A percentile compares a stretch with the other conserved stretches of the same genome.
phyloP scores from a whole-genome alignment of 345 rosid genomes.

The Salix dunnii region DNA sequence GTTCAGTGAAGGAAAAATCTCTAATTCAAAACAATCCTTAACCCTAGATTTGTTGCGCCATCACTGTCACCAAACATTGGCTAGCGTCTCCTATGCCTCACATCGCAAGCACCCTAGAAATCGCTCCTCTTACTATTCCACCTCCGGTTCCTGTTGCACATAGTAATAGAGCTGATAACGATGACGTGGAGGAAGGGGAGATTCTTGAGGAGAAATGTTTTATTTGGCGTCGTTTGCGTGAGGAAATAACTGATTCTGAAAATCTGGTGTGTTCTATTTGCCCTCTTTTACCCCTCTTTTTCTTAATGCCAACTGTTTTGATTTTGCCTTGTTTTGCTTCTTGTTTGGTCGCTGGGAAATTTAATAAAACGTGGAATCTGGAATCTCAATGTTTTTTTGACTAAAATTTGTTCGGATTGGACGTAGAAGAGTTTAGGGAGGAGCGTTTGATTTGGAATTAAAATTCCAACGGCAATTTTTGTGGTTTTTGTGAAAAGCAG shows the following conservation, averaged over 20 bases:
- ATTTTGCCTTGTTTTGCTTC: not conserved
- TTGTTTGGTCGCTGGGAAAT: slow-evolving; percentile 35
- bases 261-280: slow-evolving; percentile 68
- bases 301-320: not conserved
- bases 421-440: no score
- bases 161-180: slow-evolving; percentile 38
- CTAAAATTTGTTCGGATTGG: no score
- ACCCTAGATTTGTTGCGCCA: slow-evolving; percentile 12
- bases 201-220: slow-evolving; percentile 67
- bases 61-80: slow-evolving; percentile 1
- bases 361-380: not conserved
- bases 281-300: slow-evolving; percentile 13
- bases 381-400: not conserved
- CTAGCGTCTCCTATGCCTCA: slow-evolving; percentile 37
- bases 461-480: no score
- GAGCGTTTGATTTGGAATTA: no score
- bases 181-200: slow-evolving; percentile 97
- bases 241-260: slow-evolving; percentile 17
- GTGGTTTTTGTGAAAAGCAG: no score
- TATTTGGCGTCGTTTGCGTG: slow-evolving; percentile 22
- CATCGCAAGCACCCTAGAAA: slow-evolving; percentile 65
- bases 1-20: not conserved
- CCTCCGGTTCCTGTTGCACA: slow-evolving; percentile 17
- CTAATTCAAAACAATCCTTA: not conserved
- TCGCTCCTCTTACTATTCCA: slow-evolving; percentile 21